phyloP scores from a whole-genome alignment of 805 yeast species.

The Metschnikowia reukaufii region DNA sequence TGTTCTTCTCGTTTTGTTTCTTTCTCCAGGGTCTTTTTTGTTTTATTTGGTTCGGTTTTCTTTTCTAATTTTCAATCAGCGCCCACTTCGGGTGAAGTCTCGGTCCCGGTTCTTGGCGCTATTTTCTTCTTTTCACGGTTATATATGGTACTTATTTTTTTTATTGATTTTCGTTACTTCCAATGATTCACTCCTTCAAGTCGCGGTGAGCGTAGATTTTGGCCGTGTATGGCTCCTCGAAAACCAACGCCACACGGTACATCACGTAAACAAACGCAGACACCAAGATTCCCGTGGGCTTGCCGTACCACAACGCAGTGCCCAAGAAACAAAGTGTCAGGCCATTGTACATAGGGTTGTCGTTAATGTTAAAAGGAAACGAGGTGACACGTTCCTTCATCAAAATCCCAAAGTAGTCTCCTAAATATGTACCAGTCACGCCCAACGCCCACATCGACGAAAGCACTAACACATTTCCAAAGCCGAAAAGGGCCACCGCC shows the following conservation, averaged over 20 bases:
- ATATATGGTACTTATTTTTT: neutral
- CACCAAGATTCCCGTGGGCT: slow-evolving; percentile 83
- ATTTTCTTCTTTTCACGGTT: neutral
- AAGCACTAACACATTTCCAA: slow-evolving; percentile 79
- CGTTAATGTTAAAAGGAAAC: slow-evolving; percentile 88
- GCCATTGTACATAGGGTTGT: slow-evolving; percentile 97
- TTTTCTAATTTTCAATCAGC: neutral
- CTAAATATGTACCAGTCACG: slow-evolving; percentile 92
- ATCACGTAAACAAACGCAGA: slow-evolving; percentile 71
- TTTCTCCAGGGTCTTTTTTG: neutral
- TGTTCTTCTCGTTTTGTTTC: neutral
- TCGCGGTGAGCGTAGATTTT: slow-evolving; percentile 80
- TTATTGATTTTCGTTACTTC: neutral
- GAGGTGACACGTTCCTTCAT: slow-evolving; percentile 87
- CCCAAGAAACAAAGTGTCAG: slow-evolving; percentile 88
- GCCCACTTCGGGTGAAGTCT: neutral
- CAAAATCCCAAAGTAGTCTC: slow-evolving; percentile 95
- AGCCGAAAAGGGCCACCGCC: slow-evolving; percentile 56
- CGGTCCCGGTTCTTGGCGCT: too few relatives aligned
- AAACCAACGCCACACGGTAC: slow-evolving; percentile 79
- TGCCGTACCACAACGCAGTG: slow-evolving; percentile 81
- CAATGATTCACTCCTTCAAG: slow-evolving; percentile 15
- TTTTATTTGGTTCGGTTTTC: neutral
- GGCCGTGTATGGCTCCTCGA: slow-evolving; percentile 97
- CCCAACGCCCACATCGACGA: slow-evolving; percentile 92